These are phyloP conservation scores for Cardamine resedifolia DNA, from an alignment of 345 rosid species.

Conservation along the genomic window DNA sequence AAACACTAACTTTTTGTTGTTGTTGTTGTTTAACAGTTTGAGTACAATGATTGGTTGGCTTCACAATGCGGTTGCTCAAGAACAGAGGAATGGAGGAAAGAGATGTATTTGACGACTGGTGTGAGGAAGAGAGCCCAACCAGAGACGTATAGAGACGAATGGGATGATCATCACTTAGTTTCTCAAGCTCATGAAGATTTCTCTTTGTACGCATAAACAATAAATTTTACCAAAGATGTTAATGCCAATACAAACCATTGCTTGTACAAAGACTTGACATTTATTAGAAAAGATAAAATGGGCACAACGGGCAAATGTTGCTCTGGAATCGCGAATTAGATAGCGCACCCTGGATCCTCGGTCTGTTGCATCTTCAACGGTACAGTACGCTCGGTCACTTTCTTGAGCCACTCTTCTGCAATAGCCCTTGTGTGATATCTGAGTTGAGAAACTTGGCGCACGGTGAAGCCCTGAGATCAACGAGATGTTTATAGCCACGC, in stretches of 20 bases:
- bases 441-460: conserved; percentile 24
- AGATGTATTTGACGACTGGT: conserved; percentile 37
- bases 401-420: conserved; percentile 58
- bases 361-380: no score
- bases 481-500: conserved; percentile 56
- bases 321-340: conserved; percentile 39
- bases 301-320: conserved; percentile 60
- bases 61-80: conserved; percentile 39
- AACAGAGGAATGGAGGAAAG: conserved; percentile 58
- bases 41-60: conserved; percentile 62
- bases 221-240: background rate
- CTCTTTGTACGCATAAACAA: conserved; percentile 4
- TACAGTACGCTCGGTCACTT: conserved; percentile 36
- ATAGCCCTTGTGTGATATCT: conserved; percentile 59
- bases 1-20: background rate
- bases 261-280: background rate
- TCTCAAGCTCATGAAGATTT: conserved; percentile 54
- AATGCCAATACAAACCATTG: background rate
- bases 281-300: conserved; percentile 47
- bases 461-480: conserved; percentile 47
- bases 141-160: conserved; percentile 54
- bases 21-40: conserved; percentile 42
- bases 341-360: background rate
- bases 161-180: conserved; percentile 55
- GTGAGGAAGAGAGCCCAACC: conserved; percentile 20